phyloP scores from a whole-genome alignment of 371 early-diverging fungal genomes.

The Mucor lusitanicus region DNA sequence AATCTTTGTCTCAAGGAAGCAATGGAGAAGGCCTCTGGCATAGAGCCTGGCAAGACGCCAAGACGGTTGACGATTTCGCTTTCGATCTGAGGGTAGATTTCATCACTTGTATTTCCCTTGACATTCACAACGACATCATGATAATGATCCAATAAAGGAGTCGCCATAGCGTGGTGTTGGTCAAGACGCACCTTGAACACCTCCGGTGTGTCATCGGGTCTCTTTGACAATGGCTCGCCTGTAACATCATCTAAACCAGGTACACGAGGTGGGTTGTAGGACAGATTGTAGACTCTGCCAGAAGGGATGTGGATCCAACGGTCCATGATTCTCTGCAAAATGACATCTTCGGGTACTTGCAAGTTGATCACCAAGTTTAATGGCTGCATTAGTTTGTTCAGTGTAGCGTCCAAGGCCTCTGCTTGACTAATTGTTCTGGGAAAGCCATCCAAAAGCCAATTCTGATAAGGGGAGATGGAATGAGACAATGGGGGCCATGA shows the following conservation, averaged over 20 bases:
- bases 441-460: conserved; percentile 96
- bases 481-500: neutral
- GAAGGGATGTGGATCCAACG: conserved; percentile 94
- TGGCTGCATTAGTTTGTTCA: conserved; percentile 57
- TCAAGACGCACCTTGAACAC: conserved; percentile 79
- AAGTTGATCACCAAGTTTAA: conserved; percentile 88
- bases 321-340: conserved; percentile 89
- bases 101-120: conserved; percentile 81
- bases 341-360: conserved; percentile 90
- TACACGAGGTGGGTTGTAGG: conserved; percentile 90
- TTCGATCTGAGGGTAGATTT: conserved; percentile 86
- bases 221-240: conserved; percentile 84
- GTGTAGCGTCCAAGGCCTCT: conserved; percentile 67
- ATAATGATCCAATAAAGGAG: conserved; percentile 85
- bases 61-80: conserved; percentile 50
- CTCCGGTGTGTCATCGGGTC: conserved; percentile 93
- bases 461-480: conserved; percentile 27
- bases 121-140: conserved; percentile 67
- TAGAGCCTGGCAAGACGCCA: conserved; percentile 37
- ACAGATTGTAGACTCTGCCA: conserved; percentile 91
- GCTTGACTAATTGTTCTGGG: conserved; percentile 94
- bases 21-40: conserved; percentile 11
- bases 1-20: conserved; percentile 9
- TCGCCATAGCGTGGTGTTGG: conserved; percentile 73
- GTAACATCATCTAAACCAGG: conserved; percentile 92